phyloP scores from a whole-genome alignment of 2,329 filamentous ascomycete species.

The Fusarium ambrosium region DNA sequence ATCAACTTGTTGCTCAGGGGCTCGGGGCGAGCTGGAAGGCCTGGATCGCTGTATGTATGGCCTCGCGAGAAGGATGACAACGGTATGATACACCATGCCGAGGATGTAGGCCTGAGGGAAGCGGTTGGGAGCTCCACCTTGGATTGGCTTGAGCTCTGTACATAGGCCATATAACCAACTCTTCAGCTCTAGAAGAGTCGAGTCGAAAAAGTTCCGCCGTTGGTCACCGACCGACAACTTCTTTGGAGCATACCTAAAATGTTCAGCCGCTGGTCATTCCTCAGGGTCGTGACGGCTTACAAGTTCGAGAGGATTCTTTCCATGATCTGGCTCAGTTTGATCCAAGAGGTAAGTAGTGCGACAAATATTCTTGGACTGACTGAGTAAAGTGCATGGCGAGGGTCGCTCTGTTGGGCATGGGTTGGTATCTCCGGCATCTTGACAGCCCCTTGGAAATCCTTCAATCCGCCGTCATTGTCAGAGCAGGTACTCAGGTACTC shows the following conservation, averaged over 20 bases:
- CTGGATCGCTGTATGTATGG: background rate
- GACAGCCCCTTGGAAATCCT: background rate
- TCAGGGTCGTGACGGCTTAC: background rate
- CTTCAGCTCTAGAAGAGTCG: background rate
- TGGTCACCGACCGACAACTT: background rate
- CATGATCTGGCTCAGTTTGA: background rate
- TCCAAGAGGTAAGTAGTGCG: background rate
- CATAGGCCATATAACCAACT: background rate
- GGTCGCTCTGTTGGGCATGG: background rate
- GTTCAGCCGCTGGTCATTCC: background rate
- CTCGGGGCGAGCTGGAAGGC: too few relatives aligned
- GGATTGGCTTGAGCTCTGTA: background rate
- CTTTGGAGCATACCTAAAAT: background rate
- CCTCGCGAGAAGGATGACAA: background rate
- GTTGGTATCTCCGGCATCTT: background rate
- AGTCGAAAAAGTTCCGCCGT: background rate
- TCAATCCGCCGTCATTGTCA: background rate
- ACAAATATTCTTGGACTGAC: background rate
- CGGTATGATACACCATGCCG: background rate
- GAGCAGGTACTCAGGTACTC: background rate
- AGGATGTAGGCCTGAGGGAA: background rate
- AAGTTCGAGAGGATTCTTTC: background rate
- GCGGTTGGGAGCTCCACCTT: background rate
- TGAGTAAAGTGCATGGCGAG: background rate
- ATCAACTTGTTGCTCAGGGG: background rate